Conservation (phyloP, 768 basidiomycete species). For the Mycena galericulata region DNA sequence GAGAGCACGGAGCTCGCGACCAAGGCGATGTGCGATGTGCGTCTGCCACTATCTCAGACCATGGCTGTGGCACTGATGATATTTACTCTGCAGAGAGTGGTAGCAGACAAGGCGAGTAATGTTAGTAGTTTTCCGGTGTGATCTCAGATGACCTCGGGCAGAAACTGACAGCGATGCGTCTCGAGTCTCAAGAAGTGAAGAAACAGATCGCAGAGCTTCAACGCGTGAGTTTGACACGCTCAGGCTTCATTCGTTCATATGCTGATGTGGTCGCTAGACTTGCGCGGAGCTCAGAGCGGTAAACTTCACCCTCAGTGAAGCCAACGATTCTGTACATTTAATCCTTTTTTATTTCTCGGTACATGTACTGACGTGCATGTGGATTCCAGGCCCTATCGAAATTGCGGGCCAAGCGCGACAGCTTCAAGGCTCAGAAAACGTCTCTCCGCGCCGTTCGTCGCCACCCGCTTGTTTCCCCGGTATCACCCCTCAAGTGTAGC, state of each 20-base stretch:
- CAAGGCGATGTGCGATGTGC: conserved; percentile 12
- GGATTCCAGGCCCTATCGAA: too few species aligned
- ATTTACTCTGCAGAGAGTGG: background rate
- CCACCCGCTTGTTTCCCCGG: background rate
- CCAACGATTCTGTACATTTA: background rate
- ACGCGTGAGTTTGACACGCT: background rate
- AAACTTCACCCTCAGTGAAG: background rate
- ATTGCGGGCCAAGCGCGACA: background rate
- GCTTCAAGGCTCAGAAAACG: background rate
- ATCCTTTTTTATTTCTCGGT: background rate
- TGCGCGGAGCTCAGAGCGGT: background rate
- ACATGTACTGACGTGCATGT: too few species aligned
- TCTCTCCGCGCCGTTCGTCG: background rate
- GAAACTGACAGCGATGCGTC: background rate
- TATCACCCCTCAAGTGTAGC: background rate
- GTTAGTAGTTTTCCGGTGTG: accelerated
- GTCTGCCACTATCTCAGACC: background rate
- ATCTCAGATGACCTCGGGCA: background rate
- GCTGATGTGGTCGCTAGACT: background rate
- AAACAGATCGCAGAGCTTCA: background rate
- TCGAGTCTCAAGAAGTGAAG: background rate
- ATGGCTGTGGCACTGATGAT: background rate
- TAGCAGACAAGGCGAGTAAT: conserved; percentile 12
- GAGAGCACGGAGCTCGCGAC: conserved; percentile 3
- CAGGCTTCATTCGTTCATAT: background rate